Evolutionary conservation across 1,284 basidiomycete species (phyloP), one percentile per base, ranked within the genome.

Genomic region (Pterulicium gracile): DNA sequence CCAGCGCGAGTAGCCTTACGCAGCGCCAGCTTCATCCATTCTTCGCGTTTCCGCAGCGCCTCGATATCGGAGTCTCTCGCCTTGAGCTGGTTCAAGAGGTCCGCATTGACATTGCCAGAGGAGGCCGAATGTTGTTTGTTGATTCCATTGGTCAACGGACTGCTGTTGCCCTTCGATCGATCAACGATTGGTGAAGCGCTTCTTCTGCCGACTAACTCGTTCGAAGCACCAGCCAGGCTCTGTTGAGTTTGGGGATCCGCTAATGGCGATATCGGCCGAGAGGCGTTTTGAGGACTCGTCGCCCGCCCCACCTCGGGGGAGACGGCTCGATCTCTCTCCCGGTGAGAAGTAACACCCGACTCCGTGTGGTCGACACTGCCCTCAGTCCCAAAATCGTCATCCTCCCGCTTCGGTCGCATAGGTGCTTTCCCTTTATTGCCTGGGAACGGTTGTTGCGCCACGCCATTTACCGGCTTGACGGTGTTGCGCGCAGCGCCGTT

Each of bases 1-100:
- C 94, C 95, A 49, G 87, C 74, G 48, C 82, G 79, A 23, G 79
- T 72, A 0, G 94, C 93, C 56, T 85, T 81, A 4, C 72, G 66
- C 42, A 98, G 68, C 3, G 88, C 84, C 35, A 86, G 81, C 60
- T 81, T 84, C 79, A 97, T 84, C 81, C 94, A 96, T 20, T 71
- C 69, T 65, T 93, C 84, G 52, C 88, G 79, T 57, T 81, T 83
- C 69, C 77, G 82, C 55, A 87, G 63, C 24, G 69, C 69, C 52
- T 94, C 91, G 24, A 93, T 60, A 58, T 95, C 93, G 22, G 73
- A 68, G 54, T 93, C 89, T 58, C 84, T 89, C 20, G 74, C 72
- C 62, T 86, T 90, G 49, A 91, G 64, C 54, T 91, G 88, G 27
- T 79, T 72, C 43, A 88, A 65, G 49, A 90, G 62, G 58, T 93